These are phyloP conservation scores for Zygoascus flipseniorum DNA, from an alignment of 805 yeast genomes.

Conservation along the genomic window DNA sequence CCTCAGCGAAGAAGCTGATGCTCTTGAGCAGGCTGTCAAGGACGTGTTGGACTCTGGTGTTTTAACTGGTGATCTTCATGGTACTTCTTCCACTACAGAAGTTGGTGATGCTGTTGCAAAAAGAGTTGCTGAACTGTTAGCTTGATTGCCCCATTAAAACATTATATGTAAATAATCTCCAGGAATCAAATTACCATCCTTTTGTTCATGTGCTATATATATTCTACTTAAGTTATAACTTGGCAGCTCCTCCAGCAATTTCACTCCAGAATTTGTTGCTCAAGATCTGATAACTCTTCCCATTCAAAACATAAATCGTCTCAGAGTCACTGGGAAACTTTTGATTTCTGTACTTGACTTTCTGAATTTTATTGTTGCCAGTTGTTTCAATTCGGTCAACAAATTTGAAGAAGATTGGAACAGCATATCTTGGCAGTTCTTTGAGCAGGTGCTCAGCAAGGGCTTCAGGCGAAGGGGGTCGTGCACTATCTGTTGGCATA, in stretches of 20 bases:
- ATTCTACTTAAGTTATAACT: constrained; percentile 17
- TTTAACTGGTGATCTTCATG: constrained; percentile 89
- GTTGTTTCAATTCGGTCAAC: constrained; percentile 52
- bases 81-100: constrained; percentile 72
- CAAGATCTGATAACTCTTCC: constrained; percentile 45
- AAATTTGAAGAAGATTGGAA: constrained; percentile 75
- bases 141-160: neutral
- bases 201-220: neutral
- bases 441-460: constrained; percentile 31
- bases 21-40: constrained; percentile 81
- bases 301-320: constrained; percentile 61
- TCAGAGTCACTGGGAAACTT: constrained; percentile 36
- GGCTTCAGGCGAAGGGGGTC: constrained; percentile 31
- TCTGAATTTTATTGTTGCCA: constrained; percentile 82
- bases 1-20: constrained; percentile 74
- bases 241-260: constrained; percentile 23
- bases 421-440: constrained; percentile 72
- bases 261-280: constrained; percentile 48
- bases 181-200: neutral
- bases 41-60: constrained; percentile 73
- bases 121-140: constrained; percentile 52
- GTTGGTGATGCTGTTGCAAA: constrained; percentile 91
- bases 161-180: neutral
- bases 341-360: constrained; percentile 41
- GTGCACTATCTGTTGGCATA: constrained; percentile 37